Percentiles rank a stretch among this genome's conserved stretches.
Conservation (phyloP, 2,329 filamentous ascomycete genomes). For the Neocatenulostroma microsporum region DNA sequence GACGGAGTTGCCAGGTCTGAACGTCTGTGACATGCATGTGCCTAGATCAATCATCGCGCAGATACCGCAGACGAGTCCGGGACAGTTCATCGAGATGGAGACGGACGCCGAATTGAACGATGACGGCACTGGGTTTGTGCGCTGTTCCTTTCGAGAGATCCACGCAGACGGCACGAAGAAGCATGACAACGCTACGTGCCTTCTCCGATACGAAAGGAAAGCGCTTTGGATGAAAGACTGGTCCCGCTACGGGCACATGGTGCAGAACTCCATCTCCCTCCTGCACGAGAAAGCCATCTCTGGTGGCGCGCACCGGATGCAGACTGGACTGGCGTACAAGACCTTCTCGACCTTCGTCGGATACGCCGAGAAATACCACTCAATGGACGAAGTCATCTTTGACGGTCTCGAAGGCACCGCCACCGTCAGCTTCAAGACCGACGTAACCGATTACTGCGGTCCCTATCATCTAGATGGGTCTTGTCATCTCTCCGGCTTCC, state of each 20-base stretch:
- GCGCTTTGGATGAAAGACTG: slow-evolving; percentile 17
- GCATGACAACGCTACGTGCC: slow-evolving; percentile 21
- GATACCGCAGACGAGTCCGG: slow-evolving; percentile 11
- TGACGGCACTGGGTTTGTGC: slow-evolving; percentile 9
- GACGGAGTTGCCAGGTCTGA: slow-evolving; percentile 15
- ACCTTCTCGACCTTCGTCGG: slow-evolving; percentile 22
- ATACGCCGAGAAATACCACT: slow-evolving; percentile 20
- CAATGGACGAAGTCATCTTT: slow-evolving; percentile 23
- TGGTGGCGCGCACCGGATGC: slow-evolving; percentile 14
- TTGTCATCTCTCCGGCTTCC: slow-evolving; percentile 31
- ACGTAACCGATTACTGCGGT: slow-evolving; percentile 24
- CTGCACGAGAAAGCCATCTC: slow-evolving; percentile 12
- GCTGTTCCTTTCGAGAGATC: slow-evolving; percentile 19
- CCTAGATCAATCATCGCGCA: slow-evolving; percentile 22
- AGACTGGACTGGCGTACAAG: slow-evolving; percentile 15
- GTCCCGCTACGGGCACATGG: slow-evolving; percentile 11
- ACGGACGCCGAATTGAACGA: slow-evolving; percentile 7
- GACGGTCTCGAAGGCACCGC: slow-evolving; percentile 22
- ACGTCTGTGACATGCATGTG: slow-evolving; percentile 20
- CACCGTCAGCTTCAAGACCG: slow-evolving; percentile 25
- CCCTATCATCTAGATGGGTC: slow-evolving; percentile 33
- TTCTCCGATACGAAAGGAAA: slow-evolving; percentile 15
- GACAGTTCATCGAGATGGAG: slow-evolving; percentile 23
- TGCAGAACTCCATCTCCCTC: slow-evolving; percentile 15
- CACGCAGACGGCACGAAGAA: slow-evolving; percentile 17